A percentile compares a stretch with the other conserved stretches of the same genome.
Conservation (phyloP, 805 yeast species). For the Pachysolen tannophilus region DNA sequence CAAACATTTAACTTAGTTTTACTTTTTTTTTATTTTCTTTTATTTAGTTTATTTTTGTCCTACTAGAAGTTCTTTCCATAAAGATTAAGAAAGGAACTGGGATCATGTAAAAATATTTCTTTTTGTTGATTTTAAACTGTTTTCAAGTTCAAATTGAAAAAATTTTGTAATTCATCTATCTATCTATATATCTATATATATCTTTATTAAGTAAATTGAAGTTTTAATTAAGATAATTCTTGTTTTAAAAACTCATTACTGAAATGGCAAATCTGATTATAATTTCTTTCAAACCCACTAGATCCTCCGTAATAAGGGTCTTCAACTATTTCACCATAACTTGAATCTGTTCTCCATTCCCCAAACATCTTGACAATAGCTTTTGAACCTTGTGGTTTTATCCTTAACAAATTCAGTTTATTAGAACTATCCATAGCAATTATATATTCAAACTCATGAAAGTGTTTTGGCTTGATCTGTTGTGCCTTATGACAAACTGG, state of each 20-base stretch:
- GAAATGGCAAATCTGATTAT: slow-evolving; percentile 67
- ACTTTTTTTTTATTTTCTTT: too few species aligned
- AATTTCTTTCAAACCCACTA: slow-evolving; percentile 76
- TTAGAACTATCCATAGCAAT: slow-evolving; percentile 69
- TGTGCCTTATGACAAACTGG: slow-evolving; percentile 74
- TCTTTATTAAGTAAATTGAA: too few species aligned
- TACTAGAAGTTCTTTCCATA: too few species aligned
- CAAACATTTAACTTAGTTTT: too few species aligned
- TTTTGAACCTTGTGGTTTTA: slow-evolving; percentile 40
- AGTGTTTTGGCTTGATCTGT: slow-evolving; percentile 45
- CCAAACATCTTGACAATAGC: slow-evolving; percentile 65
- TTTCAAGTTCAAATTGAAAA: not conserved
- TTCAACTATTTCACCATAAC: slow-evolving; percentile 52
- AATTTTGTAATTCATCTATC: slow-evolving; percentile 1
- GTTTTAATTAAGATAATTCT: slow-evolving; percentile 27
- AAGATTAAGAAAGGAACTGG: too few species aligned
- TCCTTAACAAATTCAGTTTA: slow-evolving; percentile 37
- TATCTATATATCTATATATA: too few species aligned
- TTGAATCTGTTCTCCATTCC: slow-evolving; percentile 55
- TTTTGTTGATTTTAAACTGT: not conserved
- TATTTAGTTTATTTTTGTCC: too few species aligned
- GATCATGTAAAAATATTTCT: not conserved
- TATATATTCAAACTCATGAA: slow-evolving; percentile 54
- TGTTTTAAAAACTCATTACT: slow-evolving; percentile 57
- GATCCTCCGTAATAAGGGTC: slow-evolving; percentile 93